phyloP scores from a whole-genome alignment of 257 asterid genomes.

The Fraxinus cuspidata region DNA sequence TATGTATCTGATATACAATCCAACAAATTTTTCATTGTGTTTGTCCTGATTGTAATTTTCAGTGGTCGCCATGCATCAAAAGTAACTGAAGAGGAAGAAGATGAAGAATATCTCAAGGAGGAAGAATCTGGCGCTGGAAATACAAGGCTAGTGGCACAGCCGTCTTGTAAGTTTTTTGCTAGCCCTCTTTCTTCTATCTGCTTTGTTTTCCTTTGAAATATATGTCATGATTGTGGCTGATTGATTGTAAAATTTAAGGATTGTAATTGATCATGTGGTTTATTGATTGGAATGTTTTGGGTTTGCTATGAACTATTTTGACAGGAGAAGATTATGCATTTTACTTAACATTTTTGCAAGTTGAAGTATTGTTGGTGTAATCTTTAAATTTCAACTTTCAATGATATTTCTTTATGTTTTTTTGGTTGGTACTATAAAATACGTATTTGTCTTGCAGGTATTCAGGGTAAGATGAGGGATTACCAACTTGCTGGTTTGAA shows the following conservation, averaged over 20 bases:
- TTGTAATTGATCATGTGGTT: neutral
- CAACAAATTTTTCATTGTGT: conserved; percentile 14
- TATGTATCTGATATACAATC: neutral
- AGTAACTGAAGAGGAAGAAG: conserved; percentile 98
- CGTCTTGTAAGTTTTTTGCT: conserved; percentile 72
- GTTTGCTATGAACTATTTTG: neutral
- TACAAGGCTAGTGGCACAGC: conserved; percentile 89
- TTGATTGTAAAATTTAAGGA: neutral
- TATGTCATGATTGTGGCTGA: conserved; percentile 2
- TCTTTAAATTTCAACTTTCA: neutral
- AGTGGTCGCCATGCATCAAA: conserved; percentile 99
- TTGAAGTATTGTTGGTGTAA: neutral
- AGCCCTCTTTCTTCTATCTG: neutral
- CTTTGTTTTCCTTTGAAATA: neutral
- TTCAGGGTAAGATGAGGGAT: conserved; percentile 99
- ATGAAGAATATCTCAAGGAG: conserved; percentile 91
- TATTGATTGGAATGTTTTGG: neutral
- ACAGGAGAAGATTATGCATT: neutral
- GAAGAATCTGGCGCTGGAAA: conserved; percentile 87
- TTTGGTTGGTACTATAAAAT: conserved; percentile 6
- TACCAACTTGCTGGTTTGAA: conserved; percentile 98
- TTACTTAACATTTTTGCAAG: conserved; percentile 2
- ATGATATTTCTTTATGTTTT: neutral
- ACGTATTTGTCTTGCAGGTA: conserved; percentile 52
- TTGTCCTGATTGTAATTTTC: conserved; percentile 26